Evolutionary conservation across 1,284 basidiomycete genomes (phyloP), one percentile per base, ranked within the genome.

Genomic region (Moniliophthora roreri): DNA sequence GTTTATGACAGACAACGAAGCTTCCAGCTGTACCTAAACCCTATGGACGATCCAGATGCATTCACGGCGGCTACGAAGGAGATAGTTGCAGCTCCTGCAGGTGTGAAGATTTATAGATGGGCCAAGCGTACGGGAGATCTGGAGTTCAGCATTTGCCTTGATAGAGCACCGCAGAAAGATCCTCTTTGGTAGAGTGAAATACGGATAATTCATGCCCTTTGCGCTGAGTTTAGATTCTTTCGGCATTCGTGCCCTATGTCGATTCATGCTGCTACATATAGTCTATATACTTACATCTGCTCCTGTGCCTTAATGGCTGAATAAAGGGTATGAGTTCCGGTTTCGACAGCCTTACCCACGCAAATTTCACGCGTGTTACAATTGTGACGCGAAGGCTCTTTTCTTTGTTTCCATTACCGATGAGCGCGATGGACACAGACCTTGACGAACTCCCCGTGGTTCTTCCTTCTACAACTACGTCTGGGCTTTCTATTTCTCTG

Each of bases 381-480:
- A 46, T n/a, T n/a, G 48, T 40, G 36, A 39, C 35, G 23, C 38
- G 7, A 50, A 9, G n/a, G n/a, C n/a, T n/a, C n/a, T 23, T n/a
- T 24, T 21, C 18, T 21, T 41, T 10, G 35, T 35, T 11, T 16
- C 18, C 54, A 74, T 28, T 15, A n/a, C 24, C 60, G 44, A 87
- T 87, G 83, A 80, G 73, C 62, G 79, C 82, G 45, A 90, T 90
- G 88, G 87, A 91, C 51, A 84, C 85, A 38, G 88, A 89, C 61
- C 35, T 50, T 18, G 55, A 53, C 24, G 87, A 89, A 56, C 71
- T 82, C 18, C 79, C 87, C 21, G 85, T 90, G 20, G 85, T 91
- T 18, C 72, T 90, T 4, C 80, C 87, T 23, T 79, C 86, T 2
- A 81, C 78, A 10, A 84, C 84, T 4, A 79, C 80, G 0, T 89